Evolutionary conservation across 2,329 filamentous ascomycete genomes (phyloP).

Genomic region (Aspergillus hortae): DNA sequence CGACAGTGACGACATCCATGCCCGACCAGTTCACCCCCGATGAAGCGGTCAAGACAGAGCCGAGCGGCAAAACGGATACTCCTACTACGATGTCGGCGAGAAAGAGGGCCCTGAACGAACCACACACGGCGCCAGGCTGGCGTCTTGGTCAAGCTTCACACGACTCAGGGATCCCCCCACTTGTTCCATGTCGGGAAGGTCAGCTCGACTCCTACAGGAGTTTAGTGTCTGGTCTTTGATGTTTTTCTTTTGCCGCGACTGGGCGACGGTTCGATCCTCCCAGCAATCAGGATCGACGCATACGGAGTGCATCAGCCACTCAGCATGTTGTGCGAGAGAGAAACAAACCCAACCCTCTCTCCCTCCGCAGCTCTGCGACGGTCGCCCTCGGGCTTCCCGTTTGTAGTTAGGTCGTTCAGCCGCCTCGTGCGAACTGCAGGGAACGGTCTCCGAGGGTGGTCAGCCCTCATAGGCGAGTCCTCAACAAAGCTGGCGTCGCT

Average conservation of each 20-base stretch:
- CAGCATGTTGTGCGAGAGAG: not conserved
- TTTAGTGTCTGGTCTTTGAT: not conserved
- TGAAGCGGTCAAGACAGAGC: conserved; percentile 13
- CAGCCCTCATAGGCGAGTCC: too few species aligned
- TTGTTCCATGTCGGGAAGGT: conserved; percentile 1
- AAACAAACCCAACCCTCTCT: not conserved
- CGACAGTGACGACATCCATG: conserved; percentile 8
- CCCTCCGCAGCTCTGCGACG: too few species aligned
- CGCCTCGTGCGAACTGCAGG: not conserved
- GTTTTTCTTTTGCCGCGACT: not conserved
- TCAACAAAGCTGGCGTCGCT: too few species aligned
- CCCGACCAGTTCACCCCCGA: conserved; percentile 4
- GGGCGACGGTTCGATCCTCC: not conserved
- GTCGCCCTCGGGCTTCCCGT: not conserved
- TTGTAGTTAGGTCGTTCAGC: not conserved
- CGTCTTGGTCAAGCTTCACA: conserved; percentile 20
- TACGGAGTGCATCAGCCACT: conserved; percentile 6
- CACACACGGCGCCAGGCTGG: conserved; percentile 8
- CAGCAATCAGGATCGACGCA: conserved; percentile 10
- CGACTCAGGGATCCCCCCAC: conserved; percentile 20
- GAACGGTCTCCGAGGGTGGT: not conserved
- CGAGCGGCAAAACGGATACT: not conserved
- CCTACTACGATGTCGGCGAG: conserved; percentile 1
- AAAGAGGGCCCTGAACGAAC: conserved; percentile 1
- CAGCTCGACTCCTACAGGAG: not conserved